Base-by-base conservation (phyloP, 768 basidiomycete genomes). In the Suillus decipiens region DNA sequence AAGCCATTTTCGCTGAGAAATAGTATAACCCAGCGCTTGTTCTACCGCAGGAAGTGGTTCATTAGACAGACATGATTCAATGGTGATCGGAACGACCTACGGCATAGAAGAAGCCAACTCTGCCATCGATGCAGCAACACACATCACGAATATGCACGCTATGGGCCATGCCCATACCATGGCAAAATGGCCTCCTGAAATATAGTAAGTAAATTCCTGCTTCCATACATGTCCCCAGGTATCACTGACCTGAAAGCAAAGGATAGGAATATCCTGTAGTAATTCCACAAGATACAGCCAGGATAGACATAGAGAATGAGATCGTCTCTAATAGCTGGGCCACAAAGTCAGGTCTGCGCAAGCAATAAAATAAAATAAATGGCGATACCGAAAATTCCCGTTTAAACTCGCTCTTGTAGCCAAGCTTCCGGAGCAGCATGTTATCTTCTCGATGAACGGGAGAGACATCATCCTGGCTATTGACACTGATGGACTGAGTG, bases 11-110 rank as follows among this genome's bases (percentile, higher is more conserved):
- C 9, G 71, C 71, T 33, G 69, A 69, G 19, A 72, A 73, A 57
- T 72, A 71, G 28, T 71, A 73, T 17, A 72, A 59, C n/a, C 70
- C 71, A 14, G 71, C 69, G 37, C 69, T 71, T 47, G 71, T 72
- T 47, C 69, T 57, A 11, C 33, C 56, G 17, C 28, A 47, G 14
- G 39, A 11, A 22, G 31, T 28, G 5, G 19, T 6, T 53, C 11
- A 51, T 39, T 8, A 42, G 14, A 58, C 43, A 28, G 11, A 41
- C 33, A 31, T 5, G 22, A 17, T 10, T 14, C 39, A 50, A 41
- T n/a, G 19, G 43, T 36, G 22, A 63, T 28, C 31, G 22, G 41
- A 36, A 53, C 19, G 15, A 68, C 67, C 39, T 34, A 69, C 68
- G 68, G 68, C 68, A 69, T 69, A 17, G 68, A 68, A 12, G 68